Conservation (phyloP, 2,329 filamentous ascomycete genomes). For the Paracamarosporium sp. region DNA sequence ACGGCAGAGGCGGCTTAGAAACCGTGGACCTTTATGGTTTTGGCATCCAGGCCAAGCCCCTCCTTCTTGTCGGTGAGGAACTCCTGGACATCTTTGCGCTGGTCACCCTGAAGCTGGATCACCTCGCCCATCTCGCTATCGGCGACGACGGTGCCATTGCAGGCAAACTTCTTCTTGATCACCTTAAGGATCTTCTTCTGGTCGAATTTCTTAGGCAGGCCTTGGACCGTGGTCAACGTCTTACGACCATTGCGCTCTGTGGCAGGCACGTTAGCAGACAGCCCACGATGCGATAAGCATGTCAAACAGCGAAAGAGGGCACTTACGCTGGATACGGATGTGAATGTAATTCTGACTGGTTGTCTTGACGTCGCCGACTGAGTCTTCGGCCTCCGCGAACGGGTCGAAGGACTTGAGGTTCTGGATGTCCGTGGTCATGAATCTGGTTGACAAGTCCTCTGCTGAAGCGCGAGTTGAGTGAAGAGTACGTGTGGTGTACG, state of each 20-base stretch:
- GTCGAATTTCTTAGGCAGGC: slow-evolving; percentile 98
- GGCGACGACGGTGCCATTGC: slow-evolving; percentile 99
- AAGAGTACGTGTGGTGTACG: background rate
- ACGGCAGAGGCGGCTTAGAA: slow-evolving; percentile 29
- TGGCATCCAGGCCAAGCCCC: slow-evolving; percentile 89
- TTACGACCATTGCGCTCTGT: slow-evolving; percentile 99
- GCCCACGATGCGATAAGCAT: slow-evolving; percentile 8
- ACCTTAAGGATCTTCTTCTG: slow-evolving; percentile 99
- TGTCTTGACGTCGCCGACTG: slow-evolving; percentile 86
- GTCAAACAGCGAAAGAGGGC: slow-evolving; percentile 12
- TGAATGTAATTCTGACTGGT: slow-evolving; percentile 98
- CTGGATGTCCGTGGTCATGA: slow-evolving; percentile 46
- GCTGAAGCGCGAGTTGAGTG: slow-evolving; percentile 22
- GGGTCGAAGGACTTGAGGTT: slow-evolving; percentile 72
- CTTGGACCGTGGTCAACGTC: slow-evolving; percentile 99
- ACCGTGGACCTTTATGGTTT: slow-evolving; percentile 86
- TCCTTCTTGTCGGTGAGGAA: slow-evolving; percentile 97
- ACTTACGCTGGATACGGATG: slow-evolving; percentile 96
- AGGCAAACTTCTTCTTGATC: slow-evolving; percentile 99
- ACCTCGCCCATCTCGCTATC: slow-evolving; percentile 98
- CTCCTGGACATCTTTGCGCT: slow-evolving; percentile 98
- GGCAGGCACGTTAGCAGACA: slow-evolving; percentile 50
- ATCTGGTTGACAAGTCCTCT: slow-evolving; percentile 38
- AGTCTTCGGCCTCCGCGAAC: slow-evolving; percentile 99
- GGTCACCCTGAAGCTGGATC: slow-evolving; percentile 99